phyloP scores from a whole-genome alignment of 768 basidiomycete genomes.

The Paxillus ammoniavirescens region DNA sequence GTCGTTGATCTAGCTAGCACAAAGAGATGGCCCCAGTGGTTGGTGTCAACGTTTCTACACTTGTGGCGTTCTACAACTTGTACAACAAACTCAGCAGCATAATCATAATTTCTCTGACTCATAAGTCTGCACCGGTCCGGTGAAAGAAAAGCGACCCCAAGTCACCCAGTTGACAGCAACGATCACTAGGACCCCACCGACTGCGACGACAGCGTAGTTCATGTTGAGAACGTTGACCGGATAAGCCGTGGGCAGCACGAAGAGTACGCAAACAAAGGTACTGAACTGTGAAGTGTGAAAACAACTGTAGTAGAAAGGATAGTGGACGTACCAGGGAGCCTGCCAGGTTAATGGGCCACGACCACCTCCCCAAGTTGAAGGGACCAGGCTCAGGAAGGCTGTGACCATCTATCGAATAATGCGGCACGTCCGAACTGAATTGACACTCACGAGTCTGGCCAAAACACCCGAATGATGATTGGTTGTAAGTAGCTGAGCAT shows the following conservation, averaged over 20 bases:
- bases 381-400: conserved; percentile 49
- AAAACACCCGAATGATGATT: conserved; percentile 56
- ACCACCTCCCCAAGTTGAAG: conserved; percentile 52
- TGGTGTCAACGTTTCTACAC: too few relatives aligned
- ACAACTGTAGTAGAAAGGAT: neutral
- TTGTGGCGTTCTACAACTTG: too few relatives aligned
- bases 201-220: conserved; percentile 57
- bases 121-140: conserved; percentile 43
- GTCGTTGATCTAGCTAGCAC: too few relatives aligned
- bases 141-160: conserved; percentile 47
- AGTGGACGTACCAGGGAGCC: conserved; percentile 41
- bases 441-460: conserved; percentile 45
- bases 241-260: conserved; percentile 53
- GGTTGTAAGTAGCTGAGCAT: conserved; percentile 60
- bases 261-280: conserved; percentile 52
- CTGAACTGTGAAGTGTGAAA: conserved; percentile 39
- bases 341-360: conserved; percentile 48
- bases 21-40: too few relatives aligned
- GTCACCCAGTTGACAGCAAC: conserved; percentile 45
- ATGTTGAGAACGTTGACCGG: conserved; percentile 51
- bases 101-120: conserved; percentile 1
- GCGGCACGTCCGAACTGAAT: neutral
- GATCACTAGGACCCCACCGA: conserved; percentile 46
- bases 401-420: neutral
- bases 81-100: too few relatives aligned